phyloP scores from a whole-genome alignment of 2,329 filamentous ascomycete species.

The Penicillium sp. region DNA sequence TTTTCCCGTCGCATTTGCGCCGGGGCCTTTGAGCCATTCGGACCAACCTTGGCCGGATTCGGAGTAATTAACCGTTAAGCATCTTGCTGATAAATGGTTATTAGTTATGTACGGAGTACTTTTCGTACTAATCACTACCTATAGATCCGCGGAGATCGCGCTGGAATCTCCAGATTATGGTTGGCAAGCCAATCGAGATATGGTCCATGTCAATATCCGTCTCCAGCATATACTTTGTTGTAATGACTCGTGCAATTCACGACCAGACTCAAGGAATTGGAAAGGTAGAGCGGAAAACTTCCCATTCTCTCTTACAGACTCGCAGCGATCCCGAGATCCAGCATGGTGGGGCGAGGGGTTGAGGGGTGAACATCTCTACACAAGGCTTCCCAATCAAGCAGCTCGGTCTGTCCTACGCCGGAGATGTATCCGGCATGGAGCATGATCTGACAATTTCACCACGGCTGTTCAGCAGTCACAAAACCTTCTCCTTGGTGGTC shows the following conservation, averaged over 20 bases:
- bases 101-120: not conserved
- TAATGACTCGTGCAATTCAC: not conserved
- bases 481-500: not conserved
- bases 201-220: not conserved
- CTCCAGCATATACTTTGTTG: not conserved
- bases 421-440: slow-evolving; percentile 8
- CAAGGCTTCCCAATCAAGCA: slow-evolving; percentile 36
- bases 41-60: slow-evolving; percentile 29
- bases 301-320: not conserved
- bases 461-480: too few species aligned
- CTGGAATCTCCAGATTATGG: not conserved
- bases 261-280: too few species aligned
- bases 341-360: slow-evolving; percentile 28
- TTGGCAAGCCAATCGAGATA: not conserved
- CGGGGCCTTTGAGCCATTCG: slow-evolving; percentile 16
- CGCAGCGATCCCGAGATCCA: slow-evolving; percentile 24
- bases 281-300: not conserved
- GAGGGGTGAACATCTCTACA: slow-evolving; percentile 19
- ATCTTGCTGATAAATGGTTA: too few species aligned
- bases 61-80: slow-evolving; percentile 23
- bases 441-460: not conserved
- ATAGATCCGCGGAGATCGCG: not conserved
- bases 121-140: not conserved
- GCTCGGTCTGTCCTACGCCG: slow-evolving; percentile 34
- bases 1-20: slow-evolving; percentile 34